phyloP scores from a whole-genome alignment of 345 rosid genomes.

The Capsella bursapastoris region DNA sequence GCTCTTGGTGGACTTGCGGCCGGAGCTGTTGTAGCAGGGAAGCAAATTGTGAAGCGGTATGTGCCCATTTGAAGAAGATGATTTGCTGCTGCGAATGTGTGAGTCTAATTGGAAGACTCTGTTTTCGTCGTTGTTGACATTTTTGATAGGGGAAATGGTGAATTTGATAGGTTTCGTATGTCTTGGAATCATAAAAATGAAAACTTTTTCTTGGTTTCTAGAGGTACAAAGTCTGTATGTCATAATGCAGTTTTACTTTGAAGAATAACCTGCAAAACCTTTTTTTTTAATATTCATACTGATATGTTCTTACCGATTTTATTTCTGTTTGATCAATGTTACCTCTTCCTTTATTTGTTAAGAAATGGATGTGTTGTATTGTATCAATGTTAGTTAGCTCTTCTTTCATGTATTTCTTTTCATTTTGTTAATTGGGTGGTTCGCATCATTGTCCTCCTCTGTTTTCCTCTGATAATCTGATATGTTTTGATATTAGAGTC shows the following conservation, averaged over 20 bases:
- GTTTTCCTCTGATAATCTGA: not conserved
- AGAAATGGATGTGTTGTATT: constrained; percentile 20
- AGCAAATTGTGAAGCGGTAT: constrained; percentile 78
- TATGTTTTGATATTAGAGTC: not conserved
- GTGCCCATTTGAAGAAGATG: constrained; percentile 60
- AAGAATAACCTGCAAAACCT: constrained; percentile 32
- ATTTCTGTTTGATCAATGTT: constrained; percentile 11
- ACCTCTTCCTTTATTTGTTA: constrained; percentile 6
- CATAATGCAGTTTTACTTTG: constrained; percentile 33
- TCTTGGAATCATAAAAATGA: constrained; percentile 39
- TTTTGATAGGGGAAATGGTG: constrained; percentile 39
- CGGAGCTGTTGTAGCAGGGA: constrained; percentile 77
- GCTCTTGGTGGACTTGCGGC: constrained; percentile 90
- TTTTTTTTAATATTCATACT: constrained; percentile 3
- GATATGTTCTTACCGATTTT: constrained; percentile 3
- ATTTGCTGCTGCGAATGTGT: constrained; percentile 5
- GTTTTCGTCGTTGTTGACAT: constrained; percentile 23
- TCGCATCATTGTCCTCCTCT: not conserved
- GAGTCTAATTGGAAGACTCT: constrained; percentile 34
- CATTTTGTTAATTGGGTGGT: not conserved
- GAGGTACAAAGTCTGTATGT: constrained; percentile 27
- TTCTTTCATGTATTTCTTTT: not conserved
- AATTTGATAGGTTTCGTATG: constrained; percentile 30
- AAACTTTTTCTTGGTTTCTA: constrained; percentile 23
- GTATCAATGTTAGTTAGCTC: constrained; percentile 24